Base-by-base conservation (phyloP, 129 eudicot genomes). In the Mikania micrantha region DNA sequence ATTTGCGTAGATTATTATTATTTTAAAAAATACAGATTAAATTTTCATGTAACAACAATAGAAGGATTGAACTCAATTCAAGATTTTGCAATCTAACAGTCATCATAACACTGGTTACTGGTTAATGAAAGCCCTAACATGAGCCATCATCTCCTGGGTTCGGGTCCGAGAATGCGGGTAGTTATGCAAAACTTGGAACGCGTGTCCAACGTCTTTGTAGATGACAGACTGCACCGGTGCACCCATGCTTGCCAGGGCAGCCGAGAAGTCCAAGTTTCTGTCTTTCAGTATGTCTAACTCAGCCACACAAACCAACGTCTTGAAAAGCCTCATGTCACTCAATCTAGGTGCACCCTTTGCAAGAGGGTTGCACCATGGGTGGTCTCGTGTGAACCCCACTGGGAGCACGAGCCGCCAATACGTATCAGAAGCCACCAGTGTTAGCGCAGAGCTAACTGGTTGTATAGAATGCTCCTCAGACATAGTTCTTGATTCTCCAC, bases 311-410 rank as follows among this genome's bases (percentile, higher is more conserved):
- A 86, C 44, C 88, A 86, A 67, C 4, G 70, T 60, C 47, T 72
- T 58, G 10, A 78, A 57, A 62, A 22, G 44, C 73, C 52, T 70
- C 48, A 67, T 13, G 16, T 66, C 69, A 53, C 77, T 53, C 74
- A 57, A 39, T 62, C 53, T 57, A 15, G 78, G 36, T 73, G 69
- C 75, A 61, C 76, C 73, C 13, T 27, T 80, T 2, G 60, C 84
- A 7, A 82, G 52, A 25, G 84, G 88, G 58, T 86, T 86, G 77
- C 88, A 83, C 82, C 84, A 86, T 35, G 86, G 86, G 44, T 85
- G 87, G 73, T 85, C 90, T 27, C 90, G 82, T 9, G 25, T 79
- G 7, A 74, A 36, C 63, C 87, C 83, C 9, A 65, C 1, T 4
- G 87, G 90, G 27, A 85, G 74, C 0, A 87, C 71, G 1, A 85